Conservation (phyloP, 139 green algal species). For the Picochlorum sp. region DNA sequence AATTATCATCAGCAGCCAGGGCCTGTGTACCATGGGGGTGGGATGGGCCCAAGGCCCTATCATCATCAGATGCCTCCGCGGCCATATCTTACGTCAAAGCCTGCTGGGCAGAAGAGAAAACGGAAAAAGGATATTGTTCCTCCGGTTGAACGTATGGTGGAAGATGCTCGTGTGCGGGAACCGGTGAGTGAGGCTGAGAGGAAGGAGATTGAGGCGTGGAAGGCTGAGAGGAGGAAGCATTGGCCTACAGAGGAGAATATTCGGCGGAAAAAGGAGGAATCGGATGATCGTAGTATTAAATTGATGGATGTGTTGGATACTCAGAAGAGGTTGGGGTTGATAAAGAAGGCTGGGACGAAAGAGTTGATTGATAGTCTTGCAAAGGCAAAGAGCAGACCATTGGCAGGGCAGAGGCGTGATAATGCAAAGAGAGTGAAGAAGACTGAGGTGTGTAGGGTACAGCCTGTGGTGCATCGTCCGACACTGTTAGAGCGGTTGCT, state of each 20-base stretch:
- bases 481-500: slow-evolving; percentile 54
- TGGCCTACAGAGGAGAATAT: slow-evolving; percentile 16
- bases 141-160: slow-evolving; percentile 14
- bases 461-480: too few species aligned
- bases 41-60: background rate
- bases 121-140: slow-evolving; percentile 21
- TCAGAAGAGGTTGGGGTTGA: slow-evolving; percentile 23
- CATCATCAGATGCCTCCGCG: background rate
- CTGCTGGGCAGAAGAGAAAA: slow-evolving; percentile 11
- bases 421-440: slow-evolving; percentile 11
- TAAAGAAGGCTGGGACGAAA: slow-evolving; percentile 18
- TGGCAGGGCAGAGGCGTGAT: background rate
- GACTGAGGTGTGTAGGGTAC: background rate
- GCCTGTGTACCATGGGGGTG: too few species aligned
- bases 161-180: slow-evolving; percentile 11
- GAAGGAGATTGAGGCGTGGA: slow-evolving; percentile 19
- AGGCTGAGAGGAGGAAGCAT: slow-evolving; percentile 16
- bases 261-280: slow-evolving; percentile 13
- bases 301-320: slow-evolving; percentile 18
- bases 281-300: slow-evolving; percentile 18
- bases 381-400: background rate
- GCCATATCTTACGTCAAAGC: background rate
- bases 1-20: too few species aligned
- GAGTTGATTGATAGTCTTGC: slow-evolving; percentile 16
- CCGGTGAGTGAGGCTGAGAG: slow-evolving; percentile 15